These are phyloP conservation scores for Hericium erinaceus DNA, from an alignment of 768 basidiomycete species.

Conservation along the genomic window DNA sequence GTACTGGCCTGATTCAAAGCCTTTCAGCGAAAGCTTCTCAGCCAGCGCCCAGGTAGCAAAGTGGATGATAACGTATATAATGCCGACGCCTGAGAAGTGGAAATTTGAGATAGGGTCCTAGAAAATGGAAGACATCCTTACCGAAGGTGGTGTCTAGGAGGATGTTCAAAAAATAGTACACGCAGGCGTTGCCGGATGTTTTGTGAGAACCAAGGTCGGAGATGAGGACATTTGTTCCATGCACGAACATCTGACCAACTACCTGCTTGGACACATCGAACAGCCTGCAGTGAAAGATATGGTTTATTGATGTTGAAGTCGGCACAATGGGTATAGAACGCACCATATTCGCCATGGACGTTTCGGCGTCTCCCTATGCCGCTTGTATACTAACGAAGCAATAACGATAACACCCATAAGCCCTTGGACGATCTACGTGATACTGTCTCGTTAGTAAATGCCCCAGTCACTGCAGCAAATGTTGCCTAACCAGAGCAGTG, in stretches of 20 bases:
- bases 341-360: slow-evolving; percentile 93
- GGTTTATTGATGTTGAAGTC: not conserved
- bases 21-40: slow-evolving; percentile 55
- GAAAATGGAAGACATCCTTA: slow-evolving; percentile 24
- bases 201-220: slow-evolving; percentile 68
- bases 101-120: not conserved
- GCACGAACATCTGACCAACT: slow-evolving; percentile 76
- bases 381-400: slow-evolving; percentile 76
- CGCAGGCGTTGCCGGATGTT: slow-evolving; percentile 76
- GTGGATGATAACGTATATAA: slow-evolving; percentile 70
- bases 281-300: slow-evolving; percentile 43
- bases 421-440: slow-evolving; percentile 61
- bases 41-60: slow-evolving; percentile 54
- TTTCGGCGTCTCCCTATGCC: slow-evolving; percentile 77
- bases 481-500: slow-evolving; percentile 32
- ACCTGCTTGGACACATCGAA: slow-evolving; percentile 93
- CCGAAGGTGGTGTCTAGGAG: slow-evolving; percentile 88
- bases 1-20: slow-evolving; percentile 83
- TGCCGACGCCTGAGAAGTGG: slow-evolving; percentile 53
- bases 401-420: slow-evolving; percentile 91
- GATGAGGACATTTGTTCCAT: slow-evolving; percentile 68
- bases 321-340: slow-evolving; percentile 13
- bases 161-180: slow-evolving; percentile 88
- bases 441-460: slow-evolving; percentile 1
- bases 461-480: not conserved